Percentiles rank a stretch among this genome's conserved stretches.
These are phyloP conservation scores for Aphanomyces invadans DNA, from an alignment of 352 stramenopile genomes.

Conservation along the genomic window DNA sequence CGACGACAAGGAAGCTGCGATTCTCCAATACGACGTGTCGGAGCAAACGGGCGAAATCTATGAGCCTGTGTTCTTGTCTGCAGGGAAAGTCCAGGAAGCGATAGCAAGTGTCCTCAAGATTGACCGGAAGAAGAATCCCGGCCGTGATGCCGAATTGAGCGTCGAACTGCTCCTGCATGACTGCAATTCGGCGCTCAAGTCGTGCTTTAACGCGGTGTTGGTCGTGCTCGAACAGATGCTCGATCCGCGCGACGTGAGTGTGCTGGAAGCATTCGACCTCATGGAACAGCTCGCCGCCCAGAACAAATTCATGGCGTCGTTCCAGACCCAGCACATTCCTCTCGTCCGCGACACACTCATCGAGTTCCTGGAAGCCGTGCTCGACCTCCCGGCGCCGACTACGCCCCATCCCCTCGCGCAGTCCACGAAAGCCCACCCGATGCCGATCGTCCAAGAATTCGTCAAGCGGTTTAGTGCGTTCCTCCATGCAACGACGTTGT, in stretches of 20 bases:
- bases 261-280: slow-evolving; percentile 51
- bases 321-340: slow-evolving; percentile 43
- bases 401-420: slow-evolving; percentile 41
- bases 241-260: slow-evolving; percentile 51
- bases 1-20: slow-evolving; percentile 65
- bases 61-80: slow-evolving; percentile 69
- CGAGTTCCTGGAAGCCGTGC: slow-evolving; percentile 64
- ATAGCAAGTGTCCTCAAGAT: slow-evolving; percentile 53
- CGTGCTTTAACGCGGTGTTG: slow-evolving; percentile 66
- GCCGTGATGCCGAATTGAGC: slow-evolving; percentile 45
- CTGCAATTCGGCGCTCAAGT: slow-evolving; percentile 57
- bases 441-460: slow-evolving; percentile 68
- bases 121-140: slow-evolving; percentile 35
- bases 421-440: slow-evolving; percentile 52
- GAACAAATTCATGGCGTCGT: slow-evolving; percentile 59
- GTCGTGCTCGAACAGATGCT: slow-evolving; percentile 64
- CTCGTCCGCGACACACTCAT: slow-evolving; percentile 51
- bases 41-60: slow-evolving; percentile 57
- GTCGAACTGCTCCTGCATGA: slow-evolving; percentile 65
- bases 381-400: slow-evolving; percentile 60
- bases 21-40: slow-evolving; percentile 67
- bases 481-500: slow-evolving; percentile 41
- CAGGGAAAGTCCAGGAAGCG: slow-evolving; percentile 57
- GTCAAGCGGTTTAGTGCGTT: slow-evolving; percentile 65
- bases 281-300: slow-evolving; percentile 56